Percentiles rank a stretch among this genome's conserved stretches.
Evolutionary conservation across 164 flowering plant genomes (phyloP).

Genomic region (Aristolochia californica): DNA sequence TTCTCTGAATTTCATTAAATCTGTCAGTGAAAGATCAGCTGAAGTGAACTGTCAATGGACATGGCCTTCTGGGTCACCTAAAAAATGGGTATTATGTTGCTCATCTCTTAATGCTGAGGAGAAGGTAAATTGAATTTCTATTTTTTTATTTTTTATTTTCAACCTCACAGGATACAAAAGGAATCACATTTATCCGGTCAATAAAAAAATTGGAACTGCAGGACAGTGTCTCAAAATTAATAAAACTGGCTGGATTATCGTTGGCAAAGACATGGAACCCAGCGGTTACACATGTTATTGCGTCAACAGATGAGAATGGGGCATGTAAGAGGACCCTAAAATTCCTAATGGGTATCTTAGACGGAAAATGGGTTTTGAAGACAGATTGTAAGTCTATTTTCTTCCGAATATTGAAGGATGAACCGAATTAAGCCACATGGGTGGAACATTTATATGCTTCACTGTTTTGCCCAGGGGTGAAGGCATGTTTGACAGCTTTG

Average conservation of each 20-base stretch:
- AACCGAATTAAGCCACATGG: not conserved
- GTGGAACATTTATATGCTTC: not conserved
- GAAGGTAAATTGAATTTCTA: conserved; percentile 35
- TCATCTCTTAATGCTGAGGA: conserved; percentile 61
- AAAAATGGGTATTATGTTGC: conserved; percentile 65
- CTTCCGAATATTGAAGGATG: not conserved
- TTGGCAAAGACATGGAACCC: conserved; percentile 53
- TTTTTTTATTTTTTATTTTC: too few species aligned
- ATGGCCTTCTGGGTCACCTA: conserved; percentile 18
- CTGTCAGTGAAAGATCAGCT: conserved; percentile 22
- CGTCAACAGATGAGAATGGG: conserved; percentile 78
- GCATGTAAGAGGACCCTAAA: conserved; percentile 89
- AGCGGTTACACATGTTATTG: conserved; percentile 78
- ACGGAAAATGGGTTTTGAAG: conserved; percentile 88
- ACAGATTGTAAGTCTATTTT: conserved; percentile 59
- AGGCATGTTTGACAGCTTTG: conserved; percentile 57
- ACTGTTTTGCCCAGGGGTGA: conserved; percentile 49
- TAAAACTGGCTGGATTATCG: conserved; percentile 38
- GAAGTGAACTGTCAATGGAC: conserved; percentile 17
- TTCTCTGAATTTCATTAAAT: conserved; percentile 3
- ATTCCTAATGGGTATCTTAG: conserved; percentile 75
- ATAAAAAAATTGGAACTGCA: conserved; percentile 22
- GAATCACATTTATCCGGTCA: not conserved
- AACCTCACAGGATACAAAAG: not conserved
- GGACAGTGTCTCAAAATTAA: conserved; percentile 58